phyloP scores from a whole-genome alignment of 1,284 basidiomycete species.

The Ustilago esculenta region DNA sequence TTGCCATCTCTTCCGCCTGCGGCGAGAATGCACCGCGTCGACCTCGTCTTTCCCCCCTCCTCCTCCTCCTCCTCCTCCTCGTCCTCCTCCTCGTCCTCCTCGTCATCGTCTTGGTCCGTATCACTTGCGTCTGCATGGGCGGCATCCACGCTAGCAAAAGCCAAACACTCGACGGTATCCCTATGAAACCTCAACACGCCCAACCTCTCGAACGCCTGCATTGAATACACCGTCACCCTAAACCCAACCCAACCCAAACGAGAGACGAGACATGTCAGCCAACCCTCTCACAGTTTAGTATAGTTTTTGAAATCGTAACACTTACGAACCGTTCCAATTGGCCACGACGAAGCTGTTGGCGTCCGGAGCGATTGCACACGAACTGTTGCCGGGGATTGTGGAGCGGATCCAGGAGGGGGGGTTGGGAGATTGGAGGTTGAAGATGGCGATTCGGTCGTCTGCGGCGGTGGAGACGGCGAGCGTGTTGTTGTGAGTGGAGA shows the following conservation, averaged over 20 bases:
- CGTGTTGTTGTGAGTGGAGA: not conserved
- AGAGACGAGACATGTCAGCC: not conserved
- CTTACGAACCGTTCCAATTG: conserved; percentile 47
- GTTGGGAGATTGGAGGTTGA: too few species aligned
- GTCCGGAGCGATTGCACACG: conserved; percentile 23
- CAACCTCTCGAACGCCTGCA: not conserved
- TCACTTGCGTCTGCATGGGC: too few species aligned
- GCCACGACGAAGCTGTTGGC: conserved; percentile 15
- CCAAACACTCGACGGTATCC: conserved; percentile 37
- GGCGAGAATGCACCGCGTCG: conserved; percentile 16
- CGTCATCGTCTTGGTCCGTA: conserved; percentile 1
- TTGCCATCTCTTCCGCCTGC: conserved; percentile 46
- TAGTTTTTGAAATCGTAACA: not conserved
- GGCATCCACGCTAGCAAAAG: too few species aligned
- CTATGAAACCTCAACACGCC: conserved; percentile 28
- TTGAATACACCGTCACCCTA: conserved; percentile 26
- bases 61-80: not conserved
- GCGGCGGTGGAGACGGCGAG: conserved; percentile 37
- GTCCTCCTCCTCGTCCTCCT: conserved; percentile 4
- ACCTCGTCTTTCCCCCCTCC: not conserved
- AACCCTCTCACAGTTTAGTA: not conserved
- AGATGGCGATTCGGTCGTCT: conserved; percentile 37
- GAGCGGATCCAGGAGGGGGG: too few species aligned
- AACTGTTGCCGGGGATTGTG: conserved; percentile 21
- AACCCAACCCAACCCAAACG: not conserved